phyloP scores from a whole-genome alignment of 2,329 filamentous ascomycete genomes.

The Fusarium anthophilum region DNA sequence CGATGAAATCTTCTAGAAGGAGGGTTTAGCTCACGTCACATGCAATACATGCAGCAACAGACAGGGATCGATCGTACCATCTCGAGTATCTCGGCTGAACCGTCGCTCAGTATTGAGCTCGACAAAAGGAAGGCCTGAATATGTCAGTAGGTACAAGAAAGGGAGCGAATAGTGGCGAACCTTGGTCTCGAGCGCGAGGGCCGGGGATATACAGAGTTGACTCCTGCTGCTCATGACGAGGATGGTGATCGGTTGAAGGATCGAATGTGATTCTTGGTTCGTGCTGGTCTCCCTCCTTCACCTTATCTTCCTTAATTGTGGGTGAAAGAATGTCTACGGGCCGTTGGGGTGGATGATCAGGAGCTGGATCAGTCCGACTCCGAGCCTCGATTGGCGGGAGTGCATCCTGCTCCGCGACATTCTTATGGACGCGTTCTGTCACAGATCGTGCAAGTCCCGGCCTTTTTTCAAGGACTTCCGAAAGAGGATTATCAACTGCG shows the following conservation, averaged over 20 bases:
- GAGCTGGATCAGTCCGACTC: constrained; percentile 22
- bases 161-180: constrained; percentile 4
- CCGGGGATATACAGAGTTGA: constrained; percentile 45
- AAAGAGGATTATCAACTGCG: not conserved
- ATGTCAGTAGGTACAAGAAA: constrained; percentile 1
- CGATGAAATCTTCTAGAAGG: constrained; percentile 32
- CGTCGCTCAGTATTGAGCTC: constrained; percentile 37
- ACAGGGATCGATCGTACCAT: constrained; percentile 1
- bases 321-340: not conserved
- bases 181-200: constrained; percentile 46
- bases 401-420: not conserved
- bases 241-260: constrained; percentile 39
- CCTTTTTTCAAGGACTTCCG: not conserved
- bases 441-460: constrained; percentile 8
- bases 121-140: constrained; percentile 39
- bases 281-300: not conserved
- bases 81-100: constrained; percentile 32
- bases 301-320: not conserved
- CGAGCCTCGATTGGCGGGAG: constrained; percentile 22
- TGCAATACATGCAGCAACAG: not conserved
- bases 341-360: not conserved
- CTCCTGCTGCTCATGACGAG: constrained; percentile 40
- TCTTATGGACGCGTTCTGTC: constrained; percentile 7
- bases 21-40: not conserved
- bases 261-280: constrained; percentile 44